Evolutionary conservation across 306 rosid genomes (phyloP), one percentile per base, ranked within the genome.

Genomic region (Sindora glabra): DNA sequence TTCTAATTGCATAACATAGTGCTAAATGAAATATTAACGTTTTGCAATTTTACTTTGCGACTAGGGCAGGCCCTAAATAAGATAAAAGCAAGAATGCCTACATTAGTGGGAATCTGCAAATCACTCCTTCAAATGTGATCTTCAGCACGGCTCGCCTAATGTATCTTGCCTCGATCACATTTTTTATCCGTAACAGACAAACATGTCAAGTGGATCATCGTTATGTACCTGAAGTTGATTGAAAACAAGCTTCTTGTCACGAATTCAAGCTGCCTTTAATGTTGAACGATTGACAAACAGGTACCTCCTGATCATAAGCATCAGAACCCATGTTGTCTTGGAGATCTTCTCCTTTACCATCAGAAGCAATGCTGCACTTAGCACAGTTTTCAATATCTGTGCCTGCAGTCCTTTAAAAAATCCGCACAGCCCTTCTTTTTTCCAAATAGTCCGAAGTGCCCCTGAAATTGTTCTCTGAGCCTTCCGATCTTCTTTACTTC

Each of bases 331-430:
- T 12, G 95, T 77, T 16, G 81, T 74, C 81, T 78, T 88, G 6
- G 96, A 58, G 64, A 92, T 86, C 79, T 92, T 88, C 64, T 92
- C 98, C 73, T 92, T 92, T 52, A 92, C 87, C 96, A 88, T 86
- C 73, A 92, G 60, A 65, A 81, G 94, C 73, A 92, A 67, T 13
- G 98, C 95, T 23, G 98, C 75, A 70, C 98, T 88, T 38, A 92
- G 73, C 65, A 92, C 96, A 38, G 98, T 92, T 81, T 92, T 92
- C 60, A 92, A 63, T 71, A 88, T 86, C 81, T 88, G 98, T 0
- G 90, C 98, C 64, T 81, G 85, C 70, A 88, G 67, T 59, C 98
- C 98, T 55, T 92, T 92, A 88, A 85, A 88, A 73, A 92, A 88
- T 40, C 98, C 98, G 56, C 76, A 40, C 10, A 74, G 59, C 23